Conservation (phyloP, 2,329 filamentous ascomycete species). For the Hypoxylon rubiginosum region DNA sequence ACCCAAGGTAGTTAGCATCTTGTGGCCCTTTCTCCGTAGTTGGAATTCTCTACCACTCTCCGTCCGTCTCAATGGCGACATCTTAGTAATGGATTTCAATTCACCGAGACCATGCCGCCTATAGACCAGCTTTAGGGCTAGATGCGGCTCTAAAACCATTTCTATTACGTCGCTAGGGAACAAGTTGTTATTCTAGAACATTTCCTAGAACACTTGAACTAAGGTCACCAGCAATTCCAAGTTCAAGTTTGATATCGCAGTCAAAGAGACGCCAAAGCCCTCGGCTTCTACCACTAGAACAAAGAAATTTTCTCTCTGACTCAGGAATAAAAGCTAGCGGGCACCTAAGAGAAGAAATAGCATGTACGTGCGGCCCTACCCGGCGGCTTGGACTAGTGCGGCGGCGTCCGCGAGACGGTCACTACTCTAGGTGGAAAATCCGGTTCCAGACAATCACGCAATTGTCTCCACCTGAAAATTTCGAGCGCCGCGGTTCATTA, state of each 20-base stretch:
- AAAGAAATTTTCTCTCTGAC: neutral
- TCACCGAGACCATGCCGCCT: slow-evolving; percentile 36
- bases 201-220: no score
- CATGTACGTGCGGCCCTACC: slow-evolving; percentile 11
- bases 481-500: slow-evolving; percentile 12
- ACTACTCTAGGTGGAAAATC: slow-evolving; percentile 30
- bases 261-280: neutral
- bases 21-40: slow-evolving; percentile 15
- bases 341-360: neutral
- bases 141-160: slow-evolving; percentile 20
- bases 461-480: slow-evolving; percentile 39
- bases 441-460: slow-evolving; percentile 40
- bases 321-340: neutral
- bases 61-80: slow-evolving; percentile 32
- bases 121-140: slow-evolving; percentile 19
- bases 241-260: neutral
- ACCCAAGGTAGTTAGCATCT: neutral
- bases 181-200: neutral
- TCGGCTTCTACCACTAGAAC: neutral
- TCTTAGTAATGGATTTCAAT: slow-evolving; percentile 32
- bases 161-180: slow-evolving; percentile 3
- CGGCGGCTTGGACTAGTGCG: slow-evolving; percentile 19
- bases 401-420: slow-evolving; percentile 23
- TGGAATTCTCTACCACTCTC: slow-evolving; percentile 11
- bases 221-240: neutral